Base-by-base conservation (phyloP, 1,284 basidiomycete species). In the Boletellus deceptivus region DNA sequence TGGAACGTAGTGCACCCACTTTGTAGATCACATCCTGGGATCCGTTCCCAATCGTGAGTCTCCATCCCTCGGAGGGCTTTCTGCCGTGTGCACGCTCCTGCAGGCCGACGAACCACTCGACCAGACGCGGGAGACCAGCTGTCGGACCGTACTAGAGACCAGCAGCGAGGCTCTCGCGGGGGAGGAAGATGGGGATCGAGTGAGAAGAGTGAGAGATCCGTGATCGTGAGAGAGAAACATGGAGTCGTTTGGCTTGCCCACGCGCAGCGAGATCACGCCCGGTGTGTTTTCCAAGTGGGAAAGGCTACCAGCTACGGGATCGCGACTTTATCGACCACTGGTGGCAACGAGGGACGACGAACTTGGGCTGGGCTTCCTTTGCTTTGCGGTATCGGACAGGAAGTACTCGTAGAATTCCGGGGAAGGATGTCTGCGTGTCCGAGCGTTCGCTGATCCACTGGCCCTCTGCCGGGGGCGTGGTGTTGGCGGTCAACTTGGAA, bases 21-120 rank as follows among this genome's bases (percentile, higher is more conserved):
- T 96, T 96, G 72, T 78, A 88, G 50, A 97, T 80, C 53, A 95
- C 66, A 73, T 97, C 93, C 71, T 96, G 93, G 43, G 88, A 91
- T 6, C 94, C 95, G 40, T 77, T 77, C 0, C 93, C 93, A 14
- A 96, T 72, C 42, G 83, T 86, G 4, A 96, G 68, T 39, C 77
- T 72, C 91, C 92, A 97, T 11, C 71, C 79, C 54, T 86, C 84
- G 6, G 75, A 75, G 44, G 67, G 67, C 57, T 73, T 73, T 46
- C 86, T 70, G 8, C 77, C 78, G 58, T 93, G 91, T 42, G 79
- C 77, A 4, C 65, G 63, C 59, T 80, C 79, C 69, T 94, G 91
- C 48, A 92, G 70, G 2, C 77, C 78, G 50, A 75, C 70, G 29
- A 92, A 68, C 86, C 86, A 91, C 13, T 82, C 73, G 24, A 80